Evolutionary conservation across 352 stramenopile species (phyloP).

Genomic region (Phytophthora uliginosa): DNA sequence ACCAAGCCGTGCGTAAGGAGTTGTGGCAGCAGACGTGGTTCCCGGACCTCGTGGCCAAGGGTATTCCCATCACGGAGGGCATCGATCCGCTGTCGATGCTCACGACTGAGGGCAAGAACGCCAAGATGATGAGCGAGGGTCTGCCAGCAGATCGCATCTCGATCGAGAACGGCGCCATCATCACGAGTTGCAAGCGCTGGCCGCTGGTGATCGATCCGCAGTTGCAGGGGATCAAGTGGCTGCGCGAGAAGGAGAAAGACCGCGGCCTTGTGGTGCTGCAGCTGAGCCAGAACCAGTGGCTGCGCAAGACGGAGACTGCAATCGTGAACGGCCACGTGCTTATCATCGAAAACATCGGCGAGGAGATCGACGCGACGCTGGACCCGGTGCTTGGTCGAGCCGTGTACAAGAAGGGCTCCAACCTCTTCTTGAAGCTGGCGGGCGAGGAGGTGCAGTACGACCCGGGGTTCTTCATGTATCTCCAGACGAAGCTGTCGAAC

Average conservation of each 20-base stretch:
- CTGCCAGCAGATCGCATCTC: slow-evolving; percentile 98
- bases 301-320: slow-evolving; percentile 94
- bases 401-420: slow-evolving; percentile 97
- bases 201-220: slow-evolving; percentile 98
- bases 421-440: slow-evolving; percentile 95
- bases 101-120: slow-evolving; percentile 97
- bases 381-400: slow-evolving; percentile 96
- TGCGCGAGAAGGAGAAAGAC: slow-evolving; percentile 96
- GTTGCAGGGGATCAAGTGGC: slow-evolving; percentile 99
- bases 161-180: slow-evolving; percentile 98
- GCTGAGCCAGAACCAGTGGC: slow-evolving; percentile 97
- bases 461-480: slow-evolving; percentile 96
- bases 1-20: slow-evolving; percentile 92
- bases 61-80: slow-evolving; percentile 95
- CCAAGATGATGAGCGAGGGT: slow-evolving; percentile 98
- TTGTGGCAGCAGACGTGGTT: slow-evolving; percentile 89
- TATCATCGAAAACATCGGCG: slow-evolving; percentile 98
- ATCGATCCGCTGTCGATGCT: slow-evolving; percentile 97
- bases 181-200: slow-evolving; percentile 98
- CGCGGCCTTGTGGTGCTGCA: slow-evolving; percentile 95
- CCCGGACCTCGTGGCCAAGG: slow-evolving; percentile 91
- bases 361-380: slow-evolving; percentile 98
- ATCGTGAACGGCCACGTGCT: slow-evolving; percentile 97
- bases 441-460: slow-evolving; percentile 98
- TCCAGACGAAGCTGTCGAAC: slow-evolving; percentile 98